phyloP scores from a whole-genome alignment of 2,329 filamentous ascomycete species.

The Beauveria sp. region DNA sequence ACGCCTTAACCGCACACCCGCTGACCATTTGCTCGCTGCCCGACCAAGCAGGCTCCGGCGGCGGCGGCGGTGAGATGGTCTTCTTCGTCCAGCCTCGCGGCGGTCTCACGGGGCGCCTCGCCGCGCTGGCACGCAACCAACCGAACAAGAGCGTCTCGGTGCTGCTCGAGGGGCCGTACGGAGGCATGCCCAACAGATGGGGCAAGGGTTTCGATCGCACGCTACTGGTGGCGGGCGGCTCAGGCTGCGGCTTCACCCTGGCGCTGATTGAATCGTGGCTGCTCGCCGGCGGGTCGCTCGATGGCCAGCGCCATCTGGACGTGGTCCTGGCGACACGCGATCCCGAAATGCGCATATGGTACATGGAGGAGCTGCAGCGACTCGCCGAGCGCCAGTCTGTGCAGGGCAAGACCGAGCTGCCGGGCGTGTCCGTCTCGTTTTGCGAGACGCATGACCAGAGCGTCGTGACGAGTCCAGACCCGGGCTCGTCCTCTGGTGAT shows the following conservation, averaged over 20 bases:
- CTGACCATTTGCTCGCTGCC: conserved; percentile 49
- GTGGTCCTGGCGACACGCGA: conserved; percentile 25
- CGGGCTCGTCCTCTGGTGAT: background rate
- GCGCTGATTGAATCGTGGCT: conserved; percentile 35
- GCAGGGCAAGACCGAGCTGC: background rate
- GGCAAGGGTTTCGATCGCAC: conserved; percentile 32
- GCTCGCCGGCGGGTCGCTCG: background rate
- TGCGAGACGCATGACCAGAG: conserved; percentile 6
- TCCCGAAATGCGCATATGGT: conserved; percentile 21
- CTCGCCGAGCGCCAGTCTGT: conserved; percentile 10
- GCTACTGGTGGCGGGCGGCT: conserved; percentile 47
- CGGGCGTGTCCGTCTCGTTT: conserved; percentile 10
- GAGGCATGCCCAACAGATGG: conserved; percentile 36
- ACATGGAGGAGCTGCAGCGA: conserved; percentile 16
- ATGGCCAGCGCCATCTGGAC: background rate
- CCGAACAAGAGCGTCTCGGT: conserved; percentile 34
- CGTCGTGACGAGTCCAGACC: background rate
- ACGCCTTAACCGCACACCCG: conserved; percentile 41
- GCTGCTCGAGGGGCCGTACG: conserved; percentile 52
- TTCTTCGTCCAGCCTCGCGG: conserved; percentile 45
- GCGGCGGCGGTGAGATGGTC: conserved; percentile 30
- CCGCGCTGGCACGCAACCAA: conserved; percentile 27
- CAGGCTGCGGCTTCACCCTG: conserved; percentile 46
- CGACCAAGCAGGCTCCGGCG: conserved; percentile 6
- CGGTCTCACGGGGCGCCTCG: conserved; percentile 42